Conservation (phyloP, 176 grass and related monocot species). For the Carex littledalei region DNA sequence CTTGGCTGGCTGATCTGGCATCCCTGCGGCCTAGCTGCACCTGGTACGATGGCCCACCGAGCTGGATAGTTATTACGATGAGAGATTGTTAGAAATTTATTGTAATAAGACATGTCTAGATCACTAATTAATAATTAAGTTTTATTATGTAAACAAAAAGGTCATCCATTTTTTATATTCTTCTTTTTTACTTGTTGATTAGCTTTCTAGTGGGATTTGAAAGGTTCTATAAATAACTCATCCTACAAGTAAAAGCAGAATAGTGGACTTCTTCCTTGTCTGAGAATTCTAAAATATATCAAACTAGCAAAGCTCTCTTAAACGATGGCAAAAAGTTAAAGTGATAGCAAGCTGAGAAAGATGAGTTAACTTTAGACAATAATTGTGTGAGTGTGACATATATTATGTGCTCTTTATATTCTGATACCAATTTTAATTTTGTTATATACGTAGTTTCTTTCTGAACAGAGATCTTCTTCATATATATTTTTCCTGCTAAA, state of each 20-base stretch:
- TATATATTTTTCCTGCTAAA: not conserved
- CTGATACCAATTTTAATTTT: not conserved
- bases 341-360: not conserved
- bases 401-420: not conserved
- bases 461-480: not conserved
- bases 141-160: not conserved
- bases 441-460: not conserved
- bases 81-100: not conserved
- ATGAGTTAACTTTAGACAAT: not conserved
- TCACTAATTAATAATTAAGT: not conserved
- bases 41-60: constrained; percentile 55
- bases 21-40: constrained; percentile 63
- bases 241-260: not conserved
- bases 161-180: not conserved
- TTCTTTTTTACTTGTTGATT: not conserved
- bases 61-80: constrained; percentile 24
- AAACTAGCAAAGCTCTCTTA: not conserved
- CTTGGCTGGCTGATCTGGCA: constrained; percentile 51
- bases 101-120: not conserved
- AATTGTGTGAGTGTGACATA: not conserved
- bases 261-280: not conserved
- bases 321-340: not conserved
- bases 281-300: not conserved
- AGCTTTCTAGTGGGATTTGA: not conserved
- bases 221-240: not conserved